phyloP scores from a whole-genome alignment of 179 eudicot species.

The Vitellaria paradoxa region DNA sequence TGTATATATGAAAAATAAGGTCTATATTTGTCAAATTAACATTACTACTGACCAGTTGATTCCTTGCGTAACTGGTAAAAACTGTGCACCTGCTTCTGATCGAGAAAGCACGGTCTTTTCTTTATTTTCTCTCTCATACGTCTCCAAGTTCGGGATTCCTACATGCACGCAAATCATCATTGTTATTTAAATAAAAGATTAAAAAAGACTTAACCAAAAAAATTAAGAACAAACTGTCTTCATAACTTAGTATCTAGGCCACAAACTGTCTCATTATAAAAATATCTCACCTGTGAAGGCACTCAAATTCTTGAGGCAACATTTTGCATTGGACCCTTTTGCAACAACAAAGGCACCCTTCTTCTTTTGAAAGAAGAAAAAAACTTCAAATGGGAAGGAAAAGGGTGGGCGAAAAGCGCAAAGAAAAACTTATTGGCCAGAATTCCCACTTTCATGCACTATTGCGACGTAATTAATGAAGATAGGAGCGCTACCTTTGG shows the following conservation, averaged over 20 bases:
- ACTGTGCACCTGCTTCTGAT: neutral
- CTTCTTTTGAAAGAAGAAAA: conserved; percentile 3
- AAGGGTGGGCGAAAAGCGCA: neutral
- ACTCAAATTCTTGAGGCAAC: neutral
- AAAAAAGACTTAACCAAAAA: neutral
- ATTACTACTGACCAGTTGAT: neutral
- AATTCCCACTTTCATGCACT: neutral
- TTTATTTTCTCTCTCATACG: neutral
- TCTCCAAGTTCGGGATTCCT: neutral
- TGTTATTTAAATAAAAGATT: no score
- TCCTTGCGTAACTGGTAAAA: conserved; percentile 4
- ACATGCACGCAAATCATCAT: neutral
- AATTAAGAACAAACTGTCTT: neutral
- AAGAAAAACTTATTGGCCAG: neutral
- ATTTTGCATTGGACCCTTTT: neutral
- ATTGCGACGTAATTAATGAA: neutral
- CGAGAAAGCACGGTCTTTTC: neutral
- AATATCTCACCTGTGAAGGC: neutral
- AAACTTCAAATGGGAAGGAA: neutral
- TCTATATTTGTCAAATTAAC: no score
- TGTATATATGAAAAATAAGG: neutral
- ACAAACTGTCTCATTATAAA: neutral
- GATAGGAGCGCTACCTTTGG: no score
- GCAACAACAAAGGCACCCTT: neutral
- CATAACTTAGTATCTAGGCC: neutral